These are phyloP conservation scores for Marasmius oreades DNA, from an alignment of 1,284 basidiomycete genomes.

Conservation along the genomic window DNA sequence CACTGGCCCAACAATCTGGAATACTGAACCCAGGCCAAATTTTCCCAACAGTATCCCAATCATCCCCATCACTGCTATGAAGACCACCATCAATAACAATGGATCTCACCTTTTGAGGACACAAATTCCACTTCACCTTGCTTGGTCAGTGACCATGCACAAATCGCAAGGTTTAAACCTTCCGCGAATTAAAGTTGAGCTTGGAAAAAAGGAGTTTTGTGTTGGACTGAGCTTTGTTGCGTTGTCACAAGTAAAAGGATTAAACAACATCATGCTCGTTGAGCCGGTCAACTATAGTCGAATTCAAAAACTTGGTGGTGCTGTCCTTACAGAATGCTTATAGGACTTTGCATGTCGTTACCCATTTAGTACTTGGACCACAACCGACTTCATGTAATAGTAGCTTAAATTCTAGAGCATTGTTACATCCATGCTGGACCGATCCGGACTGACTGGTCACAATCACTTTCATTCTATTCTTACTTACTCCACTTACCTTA, in stretches of 20 bases:
- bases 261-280: neutral
- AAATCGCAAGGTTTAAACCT: constrained; percentile 3
- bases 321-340: too few relatives aligned
- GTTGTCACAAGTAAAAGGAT: neutral
- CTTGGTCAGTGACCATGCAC: neutral
- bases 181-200: neutral
- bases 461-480: too few relatives aligned
- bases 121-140: neutral
- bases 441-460: too few relatives aligned
- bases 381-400: too few relatives aligned
- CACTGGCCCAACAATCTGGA: constrained; percentile 14
- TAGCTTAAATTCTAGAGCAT: too few relatives aligned
- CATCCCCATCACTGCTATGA: constrained; percentile 9
- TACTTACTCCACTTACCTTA: too few relatives aligned
- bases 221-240: constrained; percentile 1
- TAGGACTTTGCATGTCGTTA: too few relatives aligned
- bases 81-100: constrained; percentile 4
- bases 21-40: constrained; percentile 5
- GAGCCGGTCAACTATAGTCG: too few relatives aligned
- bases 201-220: neutral
- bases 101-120: neutral
- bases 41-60: constrained; percentile 12
- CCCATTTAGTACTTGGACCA: too few relatives aligned
- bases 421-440: too few relatives aligned
- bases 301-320: too few relatives aligned